Percentiles rank a stretch among this genome's conserved stretches.
Evolutionary conservation across 495 filamentous ascomycete species (phyloP).

Genomic region (Aspergillus funiculosus): DNA sequence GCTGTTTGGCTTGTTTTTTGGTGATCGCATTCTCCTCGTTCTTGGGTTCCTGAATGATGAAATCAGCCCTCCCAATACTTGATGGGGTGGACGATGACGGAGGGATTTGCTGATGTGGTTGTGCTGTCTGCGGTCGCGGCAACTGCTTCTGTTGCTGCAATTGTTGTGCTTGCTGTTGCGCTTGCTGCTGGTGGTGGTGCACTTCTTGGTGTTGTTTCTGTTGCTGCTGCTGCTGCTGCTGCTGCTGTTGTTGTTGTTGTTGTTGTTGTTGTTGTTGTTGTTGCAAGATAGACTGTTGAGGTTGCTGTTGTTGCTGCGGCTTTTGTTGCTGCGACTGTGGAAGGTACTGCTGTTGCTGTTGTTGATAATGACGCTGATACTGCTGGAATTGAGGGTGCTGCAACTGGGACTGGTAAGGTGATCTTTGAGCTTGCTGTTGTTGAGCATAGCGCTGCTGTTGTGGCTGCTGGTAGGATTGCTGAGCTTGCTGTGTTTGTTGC

Average conservation of each 20-base stretch:
- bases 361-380: constrained; percentile 19
- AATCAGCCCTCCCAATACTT: not conserved
- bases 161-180: constrained; percentile 6
- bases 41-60: not conserved
- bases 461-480: constrained; percentile 21
- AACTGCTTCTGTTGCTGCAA: constrained; percentile 5
- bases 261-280: constrained; percentile 22
- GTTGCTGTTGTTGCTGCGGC: constrained; percentile 17
- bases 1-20: constrained; percentile 9
- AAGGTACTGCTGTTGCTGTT: constrained; percentile 22
- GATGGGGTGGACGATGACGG: constrained; percentile 4
- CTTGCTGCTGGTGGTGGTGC: constrained; percentile 8
- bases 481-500: constrained; percentile 9
- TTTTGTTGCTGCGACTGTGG: constrained; percentile 19
- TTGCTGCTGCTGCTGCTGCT: constrained; percentile 24
- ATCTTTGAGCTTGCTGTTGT: constrained; percentile 30
- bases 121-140: not conserved
- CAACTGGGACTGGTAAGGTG: constrained; percentile 27
- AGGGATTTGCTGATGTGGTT: constrained; percentile 9
- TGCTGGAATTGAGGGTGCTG: constrained; percentile 26
- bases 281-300: constrained; percentile 2
- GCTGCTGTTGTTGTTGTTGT: constrained; percentile 15
- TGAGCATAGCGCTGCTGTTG: constrained; percentile 27
- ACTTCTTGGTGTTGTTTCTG: constrained; percentile 24
- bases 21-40: constrained; percentile 5